phyloP scores from a whole-genome alignment of 306 rosid genomes.

The Ceratonia siliqua region DNA sequence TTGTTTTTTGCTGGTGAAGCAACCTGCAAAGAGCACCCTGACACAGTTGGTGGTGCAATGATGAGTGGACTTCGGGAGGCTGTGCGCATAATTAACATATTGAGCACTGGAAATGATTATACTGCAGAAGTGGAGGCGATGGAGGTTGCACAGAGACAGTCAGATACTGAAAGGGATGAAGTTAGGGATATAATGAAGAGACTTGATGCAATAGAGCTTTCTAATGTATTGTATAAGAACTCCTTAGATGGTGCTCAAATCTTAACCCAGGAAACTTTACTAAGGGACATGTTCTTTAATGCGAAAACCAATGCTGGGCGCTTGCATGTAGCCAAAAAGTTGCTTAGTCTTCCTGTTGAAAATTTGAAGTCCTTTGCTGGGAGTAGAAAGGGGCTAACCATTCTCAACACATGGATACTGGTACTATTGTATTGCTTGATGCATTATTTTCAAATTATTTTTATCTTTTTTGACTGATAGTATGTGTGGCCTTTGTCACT shows the following conservation, averaged over 20 bases:
- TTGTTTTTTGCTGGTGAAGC: conserved; percentile 99
- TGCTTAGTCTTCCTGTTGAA: conserved; percentile 74
- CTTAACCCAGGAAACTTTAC: conserved; percentile 63
- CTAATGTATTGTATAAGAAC: conserved; percentile 65
- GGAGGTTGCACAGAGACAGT: conserved; percentile 80
- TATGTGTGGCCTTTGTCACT: background rate
- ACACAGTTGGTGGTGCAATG: conserved; percentile 99
- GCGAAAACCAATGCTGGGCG: conserved; percentile 87
- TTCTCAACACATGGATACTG: conserved; percentile 96
- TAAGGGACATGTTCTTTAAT: conserved; percentile 80
- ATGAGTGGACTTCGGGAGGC: conserved; percentile 99
- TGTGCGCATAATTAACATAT: conserved; percentile 84
- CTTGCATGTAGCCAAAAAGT: conserved; percentile 83
- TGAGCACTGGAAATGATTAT: conserved; percentile 81
- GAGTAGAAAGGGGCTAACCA: conserved; percentile 82
- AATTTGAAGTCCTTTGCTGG: conserved; percentile 92
- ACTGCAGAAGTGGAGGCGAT: conserved; percentile 89
- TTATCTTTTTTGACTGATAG: background rate
- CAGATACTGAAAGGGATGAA: conserved; percentile 93
- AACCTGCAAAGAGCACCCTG: conserved; percentile 99
- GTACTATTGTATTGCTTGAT: conserved; percentile 44
- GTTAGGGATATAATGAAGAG: conserved; percentile 88
- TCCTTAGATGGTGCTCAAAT: conserved; percentile 65
- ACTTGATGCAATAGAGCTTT: conserved; percentile 79
- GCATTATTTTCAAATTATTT: conserved; percentile 23